Percentiles rank a stretch among this genome's conserved stretches.
phyloP scores from a whole-genome alignment of 2,329 filamentous ascomycete genomes.

The Cordyceps cateniannulata region DNA sequence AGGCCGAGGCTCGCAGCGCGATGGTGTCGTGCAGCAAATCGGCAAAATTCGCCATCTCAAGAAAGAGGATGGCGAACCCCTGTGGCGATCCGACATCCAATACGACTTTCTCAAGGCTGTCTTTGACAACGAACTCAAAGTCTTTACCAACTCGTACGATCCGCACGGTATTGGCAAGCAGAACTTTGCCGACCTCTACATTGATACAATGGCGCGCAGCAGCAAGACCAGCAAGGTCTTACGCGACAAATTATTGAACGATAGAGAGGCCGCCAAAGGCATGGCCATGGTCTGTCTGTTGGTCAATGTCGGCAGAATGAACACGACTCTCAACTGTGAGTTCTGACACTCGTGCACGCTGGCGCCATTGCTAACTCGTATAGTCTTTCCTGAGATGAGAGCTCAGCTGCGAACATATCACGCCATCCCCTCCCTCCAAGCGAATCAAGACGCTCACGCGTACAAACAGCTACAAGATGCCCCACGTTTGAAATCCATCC shows the following conservation, averaged over 20 bases:
- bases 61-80: slow-evolving; percentile 80
- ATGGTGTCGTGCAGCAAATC: slow-evolving; percentile 34
- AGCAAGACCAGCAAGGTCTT: slow-evolving; percentile 99
- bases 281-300: slow-evolving; percentile 99
- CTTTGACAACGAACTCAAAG: slow-evolving; percentile 65
- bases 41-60: slow-evolving; percentile 79
- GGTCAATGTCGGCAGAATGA: slow-evolving; percentile 97
- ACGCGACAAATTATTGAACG: slow-evolving; percentile 90
- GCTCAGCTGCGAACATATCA: slow-evolving; percentile 96
- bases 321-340: slow-evolving; percentile 94
- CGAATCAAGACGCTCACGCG: slow-evolving; percentile 86
- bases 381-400: slow-evolving; percentile 99
- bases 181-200: slow-evolving; percentile 92
- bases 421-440: slow-evolving; percentile 92
- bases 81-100: slow-evolving; percentile 84
- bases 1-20: slow-evolving; percentile 27
- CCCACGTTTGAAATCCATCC: slow-evolving; percentile 88
- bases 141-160: slow-evolving; percentile 92
- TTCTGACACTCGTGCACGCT: slow-evolving; percentile 11
- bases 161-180: slow-evolving; percentile 51
- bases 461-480: slow-evolving; percentile 99
- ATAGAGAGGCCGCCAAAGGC: slow-evolving; percentile 85
- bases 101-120: slow-evolving; percentile 77
- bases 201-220: slow-evolving; percentile 96
- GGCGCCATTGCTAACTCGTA: slow-evolving; percentile 15